Conservation (phyloP, 495 filamentous ascomycete genomes). For the Oidiodendron maius region DNA sequence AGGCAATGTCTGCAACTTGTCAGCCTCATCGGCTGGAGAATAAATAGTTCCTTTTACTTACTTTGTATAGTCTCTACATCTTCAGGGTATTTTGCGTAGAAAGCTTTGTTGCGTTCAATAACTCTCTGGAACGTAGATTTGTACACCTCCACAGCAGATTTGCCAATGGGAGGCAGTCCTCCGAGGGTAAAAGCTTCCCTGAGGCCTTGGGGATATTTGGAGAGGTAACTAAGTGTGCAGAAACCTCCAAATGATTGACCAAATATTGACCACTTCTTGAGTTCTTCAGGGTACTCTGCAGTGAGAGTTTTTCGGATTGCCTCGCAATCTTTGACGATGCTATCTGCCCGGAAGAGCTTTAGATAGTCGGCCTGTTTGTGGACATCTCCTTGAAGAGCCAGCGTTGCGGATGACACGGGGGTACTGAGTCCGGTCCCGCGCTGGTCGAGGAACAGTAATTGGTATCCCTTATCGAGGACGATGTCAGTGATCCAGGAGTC, state of each 20-base stretch:
- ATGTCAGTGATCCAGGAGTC: constrained; percentile 56
- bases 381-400: constrained; percentile 58
- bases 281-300: constrained; percentile 57
- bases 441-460: constrained; percentile 81
- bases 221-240: constrained; percentile 74
- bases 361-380: constrained; percentile 69
- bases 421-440: constrained; percentile 82
- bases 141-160: constrained; percentile 72
- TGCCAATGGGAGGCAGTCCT: constrained; percentile 71
- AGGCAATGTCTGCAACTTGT: constrained; percentile 36
- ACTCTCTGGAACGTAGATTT: constrained; percentile 60
- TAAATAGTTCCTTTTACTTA: neutral
- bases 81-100: constrained; percentile 81
- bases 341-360: constrained; percentile 84
- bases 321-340: constrained; percentile 82
- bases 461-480: constrained; percentile 76
- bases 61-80: constrained; percentile 66
- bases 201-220: constrained; percentile 68
- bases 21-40: too few species aligned
- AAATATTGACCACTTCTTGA: constrained; percentile 75
- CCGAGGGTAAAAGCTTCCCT: constrained; percentile 79
- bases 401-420: constrained; percentile 63
- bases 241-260: constrained; percentile 95
- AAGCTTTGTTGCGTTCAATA: constrained; percentile 52
- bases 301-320: constrained; percentile 73